Evolutionary conservation across 1,139 yeast genomes (phyloP).

Genomic region (Tardiomyces depauwii): DNA sequence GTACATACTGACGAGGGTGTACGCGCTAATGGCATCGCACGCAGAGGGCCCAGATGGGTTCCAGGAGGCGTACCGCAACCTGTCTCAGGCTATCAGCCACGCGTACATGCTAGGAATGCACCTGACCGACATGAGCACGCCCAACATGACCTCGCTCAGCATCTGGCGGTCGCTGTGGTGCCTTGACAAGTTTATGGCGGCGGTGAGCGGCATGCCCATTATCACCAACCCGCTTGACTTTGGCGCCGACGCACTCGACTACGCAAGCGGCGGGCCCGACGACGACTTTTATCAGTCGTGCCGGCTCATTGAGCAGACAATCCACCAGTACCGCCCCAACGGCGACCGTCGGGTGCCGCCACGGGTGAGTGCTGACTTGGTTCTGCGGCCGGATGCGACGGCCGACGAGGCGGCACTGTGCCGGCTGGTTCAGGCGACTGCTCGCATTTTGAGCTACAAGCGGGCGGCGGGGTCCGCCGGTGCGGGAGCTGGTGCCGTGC

Average conservation of each 20-base stretch:
- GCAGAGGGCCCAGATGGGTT: conserved; percentile 24
- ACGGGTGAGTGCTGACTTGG: neutral
- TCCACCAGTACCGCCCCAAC: neutral
- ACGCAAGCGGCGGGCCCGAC: conserved; percentile 27
- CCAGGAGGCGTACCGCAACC: conserved; percentile 24
- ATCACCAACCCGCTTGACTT: conserved; percentile 7
- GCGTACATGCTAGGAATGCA: conserved; percentile 28
- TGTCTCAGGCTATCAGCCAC: conserved; percentile 24
- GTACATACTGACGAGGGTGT: conserved; percentile 20
- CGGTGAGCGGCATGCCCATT: conserved; percentile 8
- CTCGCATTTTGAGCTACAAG: conserved; percentile 12
- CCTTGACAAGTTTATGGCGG: conserved; percentile 2
- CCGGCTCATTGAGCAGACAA: conserved; percentile 2
- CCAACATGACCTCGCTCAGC: conserved; percentile 4
- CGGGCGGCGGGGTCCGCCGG: conserved; percentile 9
- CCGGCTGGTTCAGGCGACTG: neutral
- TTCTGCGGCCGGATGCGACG: neutral
- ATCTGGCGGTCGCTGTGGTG: conserved; percentile 4
- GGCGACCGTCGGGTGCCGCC: neutral
- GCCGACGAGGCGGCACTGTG: neutral
- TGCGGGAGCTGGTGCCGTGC: too few species aligned
- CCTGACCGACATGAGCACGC: conserved; percentile 15
- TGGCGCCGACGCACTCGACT: conserved; percentile 30
- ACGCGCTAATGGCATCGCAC: conserved; percentile 13
- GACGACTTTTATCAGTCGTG: conserved; percentile 20